Base-by-base conservation (phyloP, 352 stramenopile genomes). In the Globisporangium sylvaticum region DNA sequence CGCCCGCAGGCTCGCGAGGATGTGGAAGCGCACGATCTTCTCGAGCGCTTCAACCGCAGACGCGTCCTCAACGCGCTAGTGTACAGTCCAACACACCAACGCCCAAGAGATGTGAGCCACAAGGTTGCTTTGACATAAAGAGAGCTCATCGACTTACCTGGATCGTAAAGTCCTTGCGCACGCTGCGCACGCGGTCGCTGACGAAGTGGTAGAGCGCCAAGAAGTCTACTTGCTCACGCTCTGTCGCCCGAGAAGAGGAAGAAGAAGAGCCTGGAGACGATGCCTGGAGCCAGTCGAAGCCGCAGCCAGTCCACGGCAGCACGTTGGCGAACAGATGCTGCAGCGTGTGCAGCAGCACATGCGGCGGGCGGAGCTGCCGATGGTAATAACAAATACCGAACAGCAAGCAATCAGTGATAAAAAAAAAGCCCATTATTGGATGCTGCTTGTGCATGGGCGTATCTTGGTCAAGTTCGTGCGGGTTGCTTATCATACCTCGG, bases 161-260 rank as follows among this genome's bases (percentile, higher is more conserved):
- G 5, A 92, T 63, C 4, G 78, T 87, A 55, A 89, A 87, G 71
- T 92, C 84, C 61, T 92, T 82, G 42, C 84, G 81, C 14, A 92
- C 77, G 39, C 81, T 87, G 14, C 84, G 84, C 27, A 91, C 37
- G n/a, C 84, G 79, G 68, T 92, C 84, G 53, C 73, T 84, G 1
- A 92, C 22, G 62, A 91, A 92, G 63, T 92, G 78, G 62, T 92
- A 92, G 24, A 90, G 59, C 15, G 76, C 66, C 29, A 92, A 44
- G 63, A 92, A 92, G 32, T 64, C 54, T 29, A 39, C 39, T 31
- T 61, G 44, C 58, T 62, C 58, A 44, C 25, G 57, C 1, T 69
- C 54, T 15, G 61, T 55, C 5, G 37, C 50, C 20, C 29, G 31
- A 2, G 25, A 9, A 15, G 25, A 2, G 9, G 34, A 31, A 2